Base-by-base conservation (phyloP, 257 asterid species). In the Buddleja alternifolia region DNA sequence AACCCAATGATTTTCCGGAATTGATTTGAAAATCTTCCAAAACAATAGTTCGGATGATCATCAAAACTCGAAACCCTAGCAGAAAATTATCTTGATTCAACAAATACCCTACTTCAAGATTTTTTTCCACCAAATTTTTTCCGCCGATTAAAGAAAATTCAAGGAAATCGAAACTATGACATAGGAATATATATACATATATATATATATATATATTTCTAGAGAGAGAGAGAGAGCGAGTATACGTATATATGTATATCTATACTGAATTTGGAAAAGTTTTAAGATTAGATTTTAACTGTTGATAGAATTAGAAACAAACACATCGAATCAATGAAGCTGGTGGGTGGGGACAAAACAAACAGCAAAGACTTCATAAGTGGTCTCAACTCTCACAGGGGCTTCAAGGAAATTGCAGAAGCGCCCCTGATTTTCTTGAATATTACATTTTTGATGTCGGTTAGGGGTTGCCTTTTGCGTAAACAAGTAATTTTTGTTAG, bases 301-400 rank as follows among this genome's bases (percentile, higher is more conserved):
- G 2, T 29, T 29, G 34, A n/a, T n/a, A n/a, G n/a, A n/a, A 46
- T 74, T 52, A 46, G 34, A 68, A 55, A 36, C 46, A 21, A 52
- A 47, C 66, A 17, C 20, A 36, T 34, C 12, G 45, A 40, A 64
- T 63, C 72, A 17, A n/a, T 2, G 59, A 40, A 60, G 29, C 29
- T 39, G 47, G 51, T 7, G 39, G 29, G 29, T 15, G 24, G 24
- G 44, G 23, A 37, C 20, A 47, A 24, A n/a, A n/a, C n/a, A n/a
- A n/a, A n/a, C n/a, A n/a, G n/a, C n/a, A n/a, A n/a, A n/a, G n/a
- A n/a, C n/a, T n/a, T n/a, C n/a, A n/a, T n/a, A n/a, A n/a, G n/a
- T n/a, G n/a, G n/a, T n/a, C n/a, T n/a, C n/a, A 45, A 9, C 6
- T 25, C 1, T 15, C 55, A 0, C 55, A n/a, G n/a, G n/a, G n/a